A percentile compares a stretch with the other conserved stretches of the same genome.
Conservation (phyloP, 805 yeast species). For the Saccharomycopsis synnaedendra region DNA sequence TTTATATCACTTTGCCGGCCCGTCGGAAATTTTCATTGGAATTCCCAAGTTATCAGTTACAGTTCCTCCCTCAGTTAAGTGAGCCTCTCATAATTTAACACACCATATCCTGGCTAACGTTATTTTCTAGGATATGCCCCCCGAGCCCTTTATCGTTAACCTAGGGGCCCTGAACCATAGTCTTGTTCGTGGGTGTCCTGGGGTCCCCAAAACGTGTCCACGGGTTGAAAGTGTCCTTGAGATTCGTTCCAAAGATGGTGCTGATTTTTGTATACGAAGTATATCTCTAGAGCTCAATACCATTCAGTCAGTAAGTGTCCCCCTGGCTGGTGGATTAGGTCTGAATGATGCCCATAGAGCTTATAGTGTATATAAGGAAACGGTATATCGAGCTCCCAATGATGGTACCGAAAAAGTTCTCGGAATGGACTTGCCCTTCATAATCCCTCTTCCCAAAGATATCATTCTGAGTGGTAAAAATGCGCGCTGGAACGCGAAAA, state of each 20-base stretch:
- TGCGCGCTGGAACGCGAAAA: constrained; percentile 34
- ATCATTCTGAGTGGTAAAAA: constrained; percentile 42
- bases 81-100: too few relatives aligned
- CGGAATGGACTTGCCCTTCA: constrained; percentile 49
- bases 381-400: constrained; percentile 18
- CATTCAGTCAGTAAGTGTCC: constrained; percentile 34
- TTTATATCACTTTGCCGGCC: too few relatives aligned
- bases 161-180: constrained; percentile 41
- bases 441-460: constrained; percentile 44
- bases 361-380: constrained; percentile 26
- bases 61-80: too few relatives aligned
- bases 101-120: too few relatives aligned
- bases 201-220: constrained; percentile 50
- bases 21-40: too few relatives aligned
- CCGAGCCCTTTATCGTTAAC: constrained; percentile 20
- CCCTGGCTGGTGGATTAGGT: constrained; percentile 26
- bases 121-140: constrained; percentile 1
- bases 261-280: constrained; percentile 34
- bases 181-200: constrained; percentile 58
- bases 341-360: constrained; percentile 26
- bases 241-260: constrained; percentile 38
- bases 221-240: constrained; percentile 47
- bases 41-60: too few relatives aligned
- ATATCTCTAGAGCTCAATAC: constrained; percentile 40
- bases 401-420: constrained; percentile 26